These are phyloP conservation scores for Neopestalotiopsis sp. DNA, from an alignment of 2,329 filamentous ascomycete genomes.

Conservation along the genomic window DNA sequence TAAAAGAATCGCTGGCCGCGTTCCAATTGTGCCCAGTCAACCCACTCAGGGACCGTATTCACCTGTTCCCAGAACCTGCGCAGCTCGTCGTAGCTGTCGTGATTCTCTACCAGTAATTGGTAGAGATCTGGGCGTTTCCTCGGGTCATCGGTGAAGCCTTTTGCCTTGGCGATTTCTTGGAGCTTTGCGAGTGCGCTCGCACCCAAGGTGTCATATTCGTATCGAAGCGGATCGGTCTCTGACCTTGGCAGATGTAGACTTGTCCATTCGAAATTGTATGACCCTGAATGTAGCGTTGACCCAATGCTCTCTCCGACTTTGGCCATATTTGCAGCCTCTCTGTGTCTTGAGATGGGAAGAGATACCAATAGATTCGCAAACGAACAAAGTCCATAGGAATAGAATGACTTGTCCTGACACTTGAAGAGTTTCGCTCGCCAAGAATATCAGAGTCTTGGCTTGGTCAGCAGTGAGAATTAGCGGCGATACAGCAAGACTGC, in stretches of 20 bases:
- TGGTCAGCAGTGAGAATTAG: background rate
- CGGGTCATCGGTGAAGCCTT: slow-evolving; percentile 19
- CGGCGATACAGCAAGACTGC: background rate
- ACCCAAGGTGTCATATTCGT: slow-evolving; percentile 18
- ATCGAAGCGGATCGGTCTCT: slow-evolving; percentile 17
- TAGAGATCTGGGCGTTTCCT: slow-evolving; percentile 22
- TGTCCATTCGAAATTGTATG: background rate
- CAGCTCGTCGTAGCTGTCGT: slow-evolving; percentile 14
- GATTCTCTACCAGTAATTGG: slow-evolving; percentile 19
- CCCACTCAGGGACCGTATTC: slow-evolving; percentile 66
- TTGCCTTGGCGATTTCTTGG: slow-evolving; percentile 19
- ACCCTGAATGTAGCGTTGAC: background rate
- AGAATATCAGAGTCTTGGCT: background rate
- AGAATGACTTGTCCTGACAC: background rate
- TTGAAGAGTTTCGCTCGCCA: background rate
- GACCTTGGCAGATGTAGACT: background rate
- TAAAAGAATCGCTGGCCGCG: slow-evolving; percentile 69
- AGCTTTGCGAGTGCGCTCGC: slow-evolving; percentile 17
- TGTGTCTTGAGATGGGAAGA: background rate
- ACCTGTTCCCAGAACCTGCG: slow-evolving; percentile 60
- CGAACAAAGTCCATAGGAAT: too few species aligned
- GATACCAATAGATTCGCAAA: too few species aligned
- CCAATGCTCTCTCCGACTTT: background rate
- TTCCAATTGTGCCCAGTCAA: slow-evolving; percentile 69
- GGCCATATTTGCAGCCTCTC: background rate